Evolutionary conservation across 805 yeast species (phyloP).

Genomic region (Candida tammaniensis): DNA sequence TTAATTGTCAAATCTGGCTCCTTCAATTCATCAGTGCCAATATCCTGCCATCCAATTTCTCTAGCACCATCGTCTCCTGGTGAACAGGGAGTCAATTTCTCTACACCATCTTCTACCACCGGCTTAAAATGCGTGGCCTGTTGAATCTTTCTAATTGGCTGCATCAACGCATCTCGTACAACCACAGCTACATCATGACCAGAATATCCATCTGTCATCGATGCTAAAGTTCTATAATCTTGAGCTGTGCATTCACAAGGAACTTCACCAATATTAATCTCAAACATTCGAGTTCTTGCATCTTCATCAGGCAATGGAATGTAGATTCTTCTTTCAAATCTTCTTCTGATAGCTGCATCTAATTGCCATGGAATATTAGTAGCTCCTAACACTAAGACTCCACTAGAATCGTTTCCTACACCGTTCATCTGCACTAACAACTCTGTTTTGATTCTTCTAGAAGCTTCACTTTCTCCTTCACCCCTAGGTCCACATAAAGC

Average conservation of each 20-base stretch:
- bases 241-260: conserved; percentile 74
- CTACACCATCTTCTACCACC: conserved; percentile 39
- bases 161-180: conserved; percentile 96
- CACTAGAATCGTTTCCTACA: conserved; percentile 91
- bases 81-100: conserved; percentile 83
- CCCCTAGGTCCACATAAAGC: conserved; percentile 98
- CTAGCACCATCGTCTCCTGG: conserved; percentile 89
- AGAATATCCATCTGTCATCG: conserved; percentile 95
- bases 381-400: conserved; percentile 94
- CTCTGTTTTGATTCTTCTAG: conserved; percentile 94
- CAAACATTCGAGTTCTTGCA: conserved; percentile 91
- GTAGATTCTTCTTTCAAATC: conserved; percentile 93
- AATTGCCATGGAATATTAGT: conserved; percentile 99
- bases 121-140: conserved; percentile 91
- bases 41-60: conserved; percentile 93
- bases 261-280: conserved; percentile 84
- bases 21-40: conserved; percentile 80
- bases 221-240: conserved; percentile 77
- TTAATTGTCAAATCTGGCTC: conserved; percentile 89
- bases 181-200: conserved; percentile 97
- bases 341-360: conserved; percentile 94
- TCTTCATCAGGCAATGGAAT: conserved; percentile 93
- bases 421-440: conserved; percentile 98
- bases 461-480: conserved; percentile 96
- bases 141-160: conserved; percentile 93